Conservation (phyloP, 2,329 filamentous ascomycete genomes). For the Amylocarpus encephaloides region DNA sequence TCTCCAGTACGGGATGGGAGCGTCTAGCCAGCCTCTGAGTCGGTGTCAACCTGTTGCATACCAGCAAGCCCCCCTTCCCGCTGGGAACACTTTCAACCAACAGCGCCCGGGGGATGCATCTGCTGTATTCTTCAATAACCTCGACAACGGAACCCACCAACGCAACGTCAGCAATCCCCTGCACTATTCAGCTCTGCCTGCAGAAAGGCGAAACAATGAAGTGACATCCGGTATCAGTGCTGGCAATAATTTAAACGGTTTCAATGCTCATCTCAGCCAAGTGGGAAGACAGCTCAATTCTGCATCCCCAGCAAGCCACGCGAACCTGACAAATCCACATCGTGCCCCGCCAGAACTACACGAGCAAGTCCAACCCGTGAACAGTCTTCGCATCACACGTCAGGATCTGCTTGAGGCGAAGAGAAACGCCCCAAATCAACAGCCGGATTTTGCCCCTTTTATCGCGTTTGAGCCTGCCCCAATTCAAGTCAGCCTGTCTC, state of each 20-base stretch:
- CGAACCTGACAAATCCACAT: not conserved
- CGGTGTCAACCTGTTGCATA: slow-evolving; percentile 14
- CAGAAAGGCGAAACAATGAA: slow-evolving; percentile 5
- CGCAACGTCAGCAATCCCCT: slow-evolving; percentile 10
- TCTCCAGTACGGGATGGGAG: slow-evolving; percentile 25
- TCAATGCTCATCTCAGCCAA: slow-evolving; percentile 7
- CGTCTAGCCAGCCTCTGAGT: slow-evolving; percentile 18
- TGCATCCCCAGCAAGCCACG: slow-evolving; percentile 1
- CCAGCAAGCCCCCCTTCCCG: slow-evolving; percentile 16
- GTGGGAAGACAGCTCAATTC: slow-evolving; percentile 1
- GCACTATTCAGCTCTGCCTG: slow-evolving; percentile 14
- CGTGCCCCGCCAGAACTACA: no score
- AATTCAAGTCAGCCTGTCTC: slow-evolving; percentile 22
- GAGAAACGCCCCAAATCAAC: slow-evolving; percentile 18
- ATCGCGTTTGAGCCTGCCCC: slow-evolving; percentile 23
- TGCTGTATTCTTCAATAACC: slow-evolving; percentile 8
- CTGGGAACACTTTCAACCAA: slow-evolving; percentile 17
- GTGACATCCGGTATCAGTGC: slow-evolving; percentile 2
- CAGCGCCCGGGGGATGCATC: slow-evolving; percentile 13
- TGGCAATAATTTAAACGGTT: slow-evolving; percentile 1
- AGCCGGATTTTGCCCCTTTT: slow-evolving; percentile 26
- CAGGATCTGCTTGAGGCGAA: slow-evolving; percentile 21
- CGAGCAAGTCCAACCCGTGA: slow-evolving; percentile 6
- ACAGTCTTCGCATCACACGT: slow-evolving; percentile 21
- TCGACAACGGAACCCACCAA: slow-evolving; percentile 13